Conservation (phyloP, 139 green algal genomes). For the Chlorella sp. region DNA sequence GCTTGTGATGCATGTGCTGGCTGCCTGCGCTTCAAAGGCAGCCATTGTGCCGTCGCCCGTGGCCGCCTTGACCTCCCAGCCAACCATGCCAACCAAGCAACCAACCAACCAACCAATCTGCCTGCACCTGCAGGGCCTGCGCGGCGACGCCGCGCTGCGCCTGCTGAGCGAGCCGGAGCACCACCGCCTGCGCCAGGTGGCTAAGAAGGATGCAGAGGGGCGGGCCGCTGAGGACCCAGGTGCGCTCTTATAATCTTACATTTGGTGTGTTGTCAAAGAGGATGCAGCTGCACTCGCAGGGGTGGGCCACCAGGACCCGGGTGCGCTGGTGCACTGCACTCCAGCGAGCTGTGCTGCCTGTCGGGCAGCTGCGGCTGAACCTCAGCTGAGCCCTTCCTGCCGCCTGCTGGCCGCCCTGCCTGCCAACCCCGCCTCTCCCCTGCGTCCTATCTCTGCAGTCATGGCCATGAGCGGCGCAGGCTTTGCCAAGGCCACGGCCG, state of each 20-base stretch:
- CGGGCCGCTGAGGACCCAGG: slow-evolving; percentile 35
- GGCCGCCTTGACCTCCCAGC: too few relatives aligned
- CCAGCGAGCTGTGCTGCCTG: too few relatives aligned
- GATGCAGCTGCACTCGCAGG: background rate
- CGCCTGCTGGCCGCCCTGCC: too few relatives aligned
- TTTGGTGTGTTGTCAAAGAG: too few relatives aligned
- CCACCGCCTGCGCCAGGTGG: slow-evolving; percentile 55
- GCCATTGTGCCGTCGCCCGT: too few relatives aligned
- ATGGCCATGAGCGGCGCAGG: slow-evolving; percentile 29
- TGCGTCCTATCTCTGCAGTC: background rate
- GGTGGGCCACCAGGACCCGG: background rate
- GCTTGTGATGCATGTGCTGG: too few relatives aligned
- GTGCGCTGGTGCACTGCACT: too few relatives aligned
- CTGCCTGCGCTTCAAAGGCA: too few relatives aligned
- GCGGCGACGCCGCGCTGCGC: slow-evolving; percentile 55
- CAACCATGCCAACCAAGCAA: too few relatives aligned
- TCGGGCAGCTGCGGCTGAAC: too few relatives aligned
- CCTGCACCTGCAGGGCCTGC: slow-evolving; percentile 24
- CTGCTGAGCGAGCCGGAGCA: slow-evolving; percentile 80
- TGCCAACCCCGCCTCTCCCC: background rate
- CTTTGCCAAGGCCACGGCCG: slow-evolving; percentile 14
- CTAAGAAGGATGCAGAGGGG: slow-evolving; percentile 18
- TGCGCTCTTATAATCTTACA: background rate
- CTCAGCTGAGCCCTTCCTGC: too few relatives aligned
- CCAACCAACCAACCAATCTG: too few relatives aligned